Evolutionary conservation across 495 filamentous ascomycete species (phyloP), one percentile per base, ranked within the genome.

Genomic region (Penicilliopsis zonata): DNA sequence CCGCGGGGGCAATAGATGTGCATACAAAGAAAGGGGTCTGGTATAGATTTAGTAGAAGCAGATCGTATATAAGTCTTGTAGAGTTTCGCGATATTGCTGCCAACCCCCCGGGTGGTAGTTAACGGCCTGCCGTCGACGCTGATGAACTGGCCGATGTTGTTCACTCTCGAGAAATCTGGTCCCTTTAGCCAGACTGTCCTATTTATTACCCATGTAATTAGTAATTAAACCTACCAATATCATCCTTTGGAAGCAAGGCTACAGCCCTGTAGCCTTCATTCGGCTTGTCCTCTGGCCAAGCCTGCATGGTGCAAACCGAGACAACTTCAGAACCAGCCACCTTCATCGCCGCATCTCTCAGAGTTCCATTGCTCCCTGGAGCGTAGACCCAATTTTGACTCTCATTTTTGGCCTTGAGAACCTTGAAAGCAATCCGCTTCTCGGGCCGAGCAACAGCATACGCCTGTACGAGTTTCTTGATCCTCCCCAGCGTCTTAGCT

Each of bases 41-140:
- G 68, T 12, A 63, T 30, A 2, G 48, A 30, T 26, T 32, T 27
- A 28, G 17, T 22, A 13, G 44, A 30, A 30, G 44, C 41, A 9
- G 57, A 59, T 18, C 65, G 69, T 10, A 79, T 20, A 38, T 72
- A 70, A 0, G 44, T 48, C 48, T 76, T 83, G 56, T 73, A 85
- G 0, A 69, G 36, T 6, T 62, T 65, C 0, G 70, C 35, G 18
- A 94, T 65, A 35, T 80, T 72, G 40, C 81, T 86, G 9, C 72
- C 59, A 4, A 73, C 70, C 0, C 81, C 81, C 30, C 72, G 61
- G 2, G 53, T 47, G 16, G 69, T 55, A 18, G 79, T 77, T 5
- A 96, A 52, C 2, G 86, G 83, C 25, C 90, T 67, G 3, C 69
- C 74, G 49, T 95, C 87, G 0, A 96, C 63, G 8, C 76, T 87